Conservation (phyloP, 2,329 filamentous ascomycete species). For the Esteya vermicola region DNA sequence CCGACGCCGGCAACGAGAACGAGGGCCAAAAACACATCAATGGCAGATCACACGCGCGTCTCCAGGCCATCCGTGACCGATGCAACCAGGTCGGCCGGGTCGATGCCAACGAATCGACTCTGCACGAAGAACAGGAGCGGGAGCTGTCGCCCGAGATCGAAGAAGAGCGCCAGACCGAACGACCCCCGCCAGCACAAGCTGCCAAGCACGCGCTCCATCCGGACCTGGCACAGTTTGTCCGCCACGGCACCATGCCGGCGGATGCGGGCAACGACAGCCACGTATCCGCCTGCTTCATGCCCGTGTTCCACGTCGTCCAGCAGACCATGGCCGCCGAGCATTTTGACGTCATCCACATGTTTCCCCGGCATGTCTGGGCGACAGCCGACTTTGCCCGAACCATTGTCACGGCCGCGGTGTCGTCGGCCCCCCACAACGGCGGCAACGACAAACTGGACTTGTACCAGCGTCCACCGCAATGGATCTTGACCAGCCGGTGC, state of each 20-base stretch:
- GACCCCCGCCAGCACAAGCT: slow-evolving; percentile 25
- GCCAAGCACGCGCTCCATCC: slow-evolving; percentile 25
- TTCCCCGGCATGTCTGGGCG: slow-evolving; percentile 26
- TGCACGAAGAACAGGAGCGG: slow-evolving; percentile 55
- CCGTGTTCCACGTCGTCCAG: background rate
- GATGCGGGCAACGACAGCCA: background rate
- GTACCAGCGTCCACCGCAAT: background rate
- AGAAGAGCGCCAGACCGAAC: slow-evolving; percentile 39
- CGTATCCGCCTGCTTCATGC: background rate
- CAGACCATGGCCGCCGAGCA: background rate
- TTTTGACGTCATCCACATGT: slow-evolving; percentile 6
- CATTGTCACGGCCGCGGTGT: slow-evolving; percentile 14
- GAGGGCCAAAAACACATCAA: background rate
- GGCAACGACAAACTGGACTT: too few relatives aligned
- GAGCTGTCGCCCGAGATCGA: slow-evolving; percentile 53
- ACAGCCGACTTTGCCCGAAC: slow-evolving; percentile 37
- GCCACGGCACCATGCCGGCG: slow-evolving; percentile 19
- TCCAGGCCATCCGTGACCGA: slow-evolving; percentile 12
- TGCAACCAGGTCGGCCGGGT: slow-evolving; percentile 17
- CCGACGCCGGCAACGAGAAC: background rate
- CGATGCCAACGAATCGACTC: too few relatives aligned
- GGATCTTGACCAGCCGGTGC: background rate
- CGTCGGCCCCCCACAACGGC: too few relatives aligned
- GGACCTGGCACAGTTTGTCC: slow-evolving; percentile 26
- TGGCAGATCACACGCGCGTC: background rate